phyloP scores from a whole-genome alignment of 2,329 filamentous ascomycete species.

The Nigrospora sphaerica region DNA sequence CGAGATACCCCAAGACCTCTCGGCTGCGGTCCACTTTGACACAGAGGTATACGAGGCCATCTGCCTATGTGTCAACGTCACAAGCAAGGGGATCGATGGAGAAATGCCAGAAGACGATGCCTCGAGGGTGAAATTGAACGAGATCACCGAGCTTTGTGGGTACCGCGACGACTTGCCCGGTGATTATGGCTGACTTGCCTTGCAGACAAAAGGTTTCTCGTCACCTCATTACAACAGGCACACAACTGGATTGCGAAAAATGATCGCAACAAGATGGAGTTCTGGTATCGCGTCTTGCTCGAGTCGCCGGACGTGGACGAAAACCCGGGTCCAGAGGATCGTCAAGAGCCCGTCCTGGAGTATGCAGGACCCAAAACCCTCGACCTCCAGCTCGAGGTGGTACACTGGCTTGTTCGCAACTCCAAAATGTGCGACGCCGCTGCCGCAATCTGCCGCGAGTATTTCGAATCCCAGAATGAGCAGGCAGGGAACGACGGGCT shows the following conservation, averaged over 20 bases:
- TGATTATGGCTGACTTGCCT: slow-evolving; percentile 10
- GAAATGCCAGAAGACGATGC: slow-evolving; percentile 52
- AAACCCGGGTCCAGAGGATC: slow-evolving; percentile 35
- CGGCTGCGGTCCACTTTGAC: slow-evolving; percentile 56
- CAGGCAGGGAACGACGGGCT: slow-evolving; percentile 41
- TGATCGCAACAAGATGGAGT: slow-evolving; percentile 63
- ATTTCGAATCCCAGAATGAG: slow-evolving; percentile 41
- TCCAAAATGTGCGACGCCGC: slow-evolving; percentile 52
- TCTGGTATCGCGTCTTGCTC: slow-evolving; percentile 60
- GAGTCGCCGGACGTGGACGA: slow-evolving; percentile 41
- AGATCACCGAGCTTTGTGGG: slow-evolving; percentile 59
- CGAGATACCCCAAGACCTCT: slow-evolving; percentile 59
- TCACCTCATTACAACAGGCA: slow-evolving; percentile 58
- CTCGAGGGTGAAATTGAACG: slow-evolving; percentile 49
- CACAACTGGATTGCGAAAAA: slow-evolving; percentile 66
- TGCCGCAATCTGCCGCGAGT: slow-evolving; percentile 45
- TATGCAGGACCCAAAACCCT: slow-evolving; percentile 47
- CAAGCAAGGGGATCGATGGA: slow-evolving; percentile 60
- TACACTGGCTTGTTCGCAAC: slow-evolving; percentile 57
- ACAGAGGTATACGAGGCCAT: slow-evolving; percentile 61
- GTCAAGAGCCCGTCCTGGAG: slow-evolving; percentile 45
- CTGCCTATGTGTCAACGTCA: slow-evolving; percentile 59
- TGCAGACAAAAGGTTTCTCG: slow-evolving; percentile 57
- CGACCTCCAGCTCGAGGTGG: slow-evolving; percentile 51
- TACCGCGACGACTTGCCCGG: slow-evolving; percentile 2